phyloP scores from a whole-genome alignment of 257 asterid genomes.

The Cordia subcordata region DNA sequence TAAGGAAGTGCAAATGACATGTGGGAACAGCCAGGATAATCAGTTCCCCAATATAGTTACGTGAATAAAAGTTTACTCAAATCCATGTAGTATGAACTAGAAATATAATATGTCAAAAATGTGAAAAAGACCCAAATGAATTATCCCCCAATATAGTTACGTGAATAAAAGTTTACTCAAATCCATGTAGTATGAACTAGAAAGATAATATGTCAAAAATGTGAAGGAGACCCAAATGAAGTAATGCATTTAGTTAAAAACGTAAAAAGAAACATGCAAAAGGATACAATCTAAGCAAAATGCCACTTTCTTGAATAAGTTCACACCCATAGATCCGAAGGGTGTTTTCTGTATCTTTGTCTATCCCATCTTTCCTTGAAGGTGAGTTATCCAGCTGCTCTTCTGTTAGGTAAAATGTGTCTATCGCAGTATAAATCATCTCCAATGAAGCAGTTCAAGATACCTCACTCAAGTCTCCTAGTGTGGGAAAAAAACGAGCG shows the following conservation, averaged over 20 bases:
- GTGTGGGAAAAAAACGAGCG: too few relatives aligned
- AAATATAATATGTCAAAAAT: not conserved
- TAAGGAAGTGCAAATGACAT: conserved; percentile 37
- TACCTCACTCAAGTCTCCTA: too few relatives aligned
- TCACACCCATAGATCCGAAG: conserved; percentile 94
- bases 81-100: not conserved
- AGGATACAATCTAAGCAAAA: conserved; percentile 89
- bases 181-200: not conserved
- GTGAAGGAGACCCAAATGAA: conserved; percentile 3
- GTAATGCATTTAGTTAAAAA: not conserved
- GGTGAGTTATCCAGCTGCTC: conserved; percentile 77
- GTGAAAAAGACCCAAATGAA: conserved; percentile 2
- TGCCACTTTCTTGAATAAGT: conserved; percentile 94
- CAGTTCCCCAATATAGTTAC: not conserved
- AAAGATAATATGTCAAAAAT: not conserved
- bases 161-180: not conserved
- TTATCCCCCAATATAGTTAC: too few relatives aligned
- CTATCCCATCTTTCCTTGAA: conserved; percentile 79
- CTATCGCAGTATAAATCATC: conserved; percentile 89
- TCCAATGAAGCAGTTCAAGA: too few relatives aligned
- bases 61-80: not conserved
- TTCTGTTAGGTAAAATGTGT: conserved; percentile 79
- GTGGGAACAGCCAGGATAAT: not conserved
- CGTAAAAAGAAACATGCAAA: not conserved
- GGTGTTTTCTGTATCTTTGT: conserved; percentile 71